These are phyloP conservation scores for Phoenix roebelenii DNA, from an alignment of 176 grass and related monocot species.

Conservation along the genomic window DNA sequence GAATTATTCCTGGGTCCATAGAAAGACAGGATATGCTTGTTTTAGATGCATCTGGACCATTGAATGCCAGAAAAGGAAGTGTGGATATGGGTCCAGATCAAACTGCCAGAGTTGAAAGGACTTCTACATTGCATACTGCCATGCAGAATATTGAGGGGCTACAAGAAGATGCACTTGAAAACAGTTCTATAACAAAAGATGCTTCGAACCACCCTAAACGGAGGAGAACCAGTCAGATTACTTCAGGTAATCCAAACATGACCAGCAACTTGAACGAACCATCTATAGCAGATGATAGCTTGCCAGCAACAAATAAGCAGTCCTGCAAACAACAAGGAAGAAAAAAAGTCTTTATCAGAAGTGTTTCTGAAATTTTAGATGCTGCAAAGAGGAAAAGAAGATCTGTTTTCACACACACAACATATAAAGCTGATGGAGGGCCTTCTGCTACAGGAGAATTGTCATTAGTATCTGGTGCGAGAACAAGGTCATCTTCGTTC, in stretches of 20 bases:
- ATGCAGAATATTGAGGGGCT: too few relatives aligned
- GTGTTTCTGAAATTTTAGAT: slow-evolving; percentile 26
- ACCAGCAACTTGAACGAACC: slow-evolving; percentile 18
- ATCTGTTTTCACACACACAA: slow-evolving; percentile 12
- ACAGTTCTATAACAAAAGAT: slow-evolving; percentile 19
- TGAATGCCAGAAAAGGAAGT: too few relatives aligned
- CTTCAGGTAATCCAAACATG: slow-evolving; percentile 28
- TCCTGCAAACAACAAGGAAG: slow-evolving; percentile 6
- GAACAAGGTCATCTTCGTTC: too few relatives aligned
- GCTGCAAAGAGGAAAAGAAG: slow-evolving; percentile 23
- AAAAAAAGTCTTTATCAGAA: slow-evolving; percentile 4
- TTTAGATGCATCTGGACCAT: too few relatives aligned
- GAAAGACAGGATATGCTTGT: too few relatives aligned
- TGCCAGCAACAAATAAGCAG: slow-evolving; percentile 21
- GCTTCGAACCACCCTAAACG: slow-evolving; percentile 32
- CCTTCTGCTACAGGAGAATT: too few relatives aligned
- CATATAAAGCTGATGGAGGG: too few relatives aligned
- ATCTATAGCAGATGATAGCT: slow-evolving; percentile 7
- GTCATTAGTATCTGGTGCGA: too few relatives aligned
- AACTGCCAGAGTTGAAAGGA: too few relatives aligned
- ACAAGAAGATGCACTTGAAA: slow-evolving; percentile 17
- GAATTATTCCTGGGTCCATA: neutral
- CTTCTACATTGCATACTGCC: too few relatives aligned
- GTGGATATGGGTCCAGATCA: too few relatives aligned
- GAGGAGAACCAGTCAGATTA: slow-evolving; percentile 37